phyloP scores from a whole-genome alignment of 2,329 filamentous ascomycete genomes.

The Hypoxylon sp. region DNA sequence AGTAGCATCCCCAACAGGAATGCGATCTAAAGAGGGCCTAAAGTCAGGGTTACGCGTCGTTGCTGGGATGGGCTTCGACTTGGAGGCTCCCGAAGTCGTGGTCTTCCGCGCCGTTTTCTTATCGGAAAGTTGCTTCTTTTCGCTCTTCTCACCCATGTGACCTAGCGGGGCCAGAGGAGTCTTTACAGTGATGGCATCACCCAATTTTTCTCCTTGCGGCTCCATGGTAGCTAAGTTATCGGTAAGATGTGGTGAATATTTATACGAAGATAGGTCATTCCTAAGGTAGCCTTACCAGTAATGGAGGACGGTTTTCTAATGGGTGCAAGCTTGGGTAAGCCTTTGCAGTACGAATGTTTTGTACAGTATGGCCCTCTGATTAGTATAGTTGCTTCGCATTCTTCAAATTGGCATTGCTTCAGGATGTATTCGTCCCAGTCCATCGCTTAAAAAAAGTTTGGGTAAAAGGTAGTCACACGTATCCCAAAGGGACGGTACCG shows the following conservation, averaged over 20 bases:
- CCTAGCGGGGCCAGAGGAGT: conserved; percentile 14
- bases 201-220: conserved; percentile 22
- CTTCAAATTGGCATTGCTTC: conserved; percentile 42
- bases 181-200: conserved; percentile 42
- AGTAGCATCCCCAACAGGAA: conserved; percentile 16
- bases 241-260: conserved; percentile 4
- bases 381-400: conserved; percentile 39
- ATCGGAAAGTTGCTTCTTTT: conserved; percentile 46
- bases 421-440: conserved; percentile 28
- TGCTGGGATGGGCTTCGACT: conserved; percentile 27
- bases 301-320: not conserved
- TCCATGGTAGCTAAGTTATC: conserved; percentile 10
- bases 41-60: conserved; percentile 8
- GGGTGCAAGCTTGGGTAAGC: not conserved
- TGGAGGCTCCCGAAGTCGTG: conserved; percentile 5
- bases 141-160: conserved; percentile 42
- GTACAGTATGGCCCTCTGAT: conserved; percentile 40
- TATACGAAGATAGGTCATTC: not conserved
- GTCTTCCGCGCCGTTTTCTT: conserved; percentile 48
- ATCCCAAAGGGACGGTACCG: conserved; percentile 2
- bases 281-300: not conserved
- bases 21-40: conserved; percentile 26
- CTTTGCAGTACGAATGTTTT: conserved; percentile 24
- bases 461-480: conserved; percentile 8
- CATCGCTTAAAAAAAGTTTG: conserved; percentile 33